Evolutionary conservation across 148 eudicot genomes (phyloP).

Genomic region (Vaccinium darrowii): DNA sequence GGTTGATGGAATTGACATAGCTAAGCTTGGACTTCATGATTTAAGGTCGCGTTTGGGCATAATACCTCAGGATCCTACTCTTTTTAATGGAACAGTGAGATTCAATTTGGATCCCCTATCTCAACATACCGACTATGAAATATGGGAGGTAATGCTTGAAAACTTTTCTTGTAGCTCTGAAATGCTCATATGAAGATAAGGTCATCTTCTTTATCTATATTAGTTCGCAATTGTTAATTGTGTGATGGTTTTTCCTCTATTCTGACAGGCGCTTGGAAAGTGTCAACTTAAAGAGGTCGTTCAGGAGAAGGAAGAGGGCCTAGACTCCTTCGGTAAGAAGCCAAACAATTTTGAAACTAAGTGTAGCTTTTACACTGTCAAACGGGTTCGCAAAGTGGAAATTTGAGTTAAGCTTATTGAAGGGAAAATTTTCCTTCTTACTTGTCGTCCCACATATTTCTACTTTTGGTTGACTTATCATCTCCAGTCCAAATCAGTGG

Average conservation of each 20-base stretch:
- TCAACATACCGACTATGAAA: constrained; percentile 18
- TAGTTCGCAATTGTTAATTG: background rate
- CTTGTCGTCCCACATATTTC: background rate
- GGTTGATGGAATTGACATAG: constrained; percentile 20
- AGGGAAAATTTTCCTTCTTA: background rate
- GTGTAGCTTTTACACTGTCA: background rate
- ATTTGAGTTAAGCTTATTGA: background rate
- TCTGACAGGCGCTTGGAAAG: constrained; percentile 62
- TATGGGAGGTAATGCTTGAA: constrained; percentile 24
- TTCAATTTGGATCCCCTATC: constrained; percentile 21
- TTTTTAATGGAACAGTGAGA: constrained; percentile 23
- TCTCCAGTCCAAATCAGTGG: background rate
- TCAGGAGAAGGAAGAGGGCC: constrained; percentile 65
- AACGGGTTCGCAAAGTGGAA: background rate
- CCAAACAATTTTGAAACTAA: background rate
- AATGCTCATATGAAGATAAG: background rate
- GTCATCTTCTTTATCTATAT: too few species aligned
- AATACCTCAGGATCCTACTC: constrained; percentile 26
- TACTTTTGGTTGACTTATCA: background rate
- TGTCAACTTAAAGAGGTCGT: constrained; percentile 86
- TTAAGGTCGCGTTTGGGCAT: constrained; percentile 22
- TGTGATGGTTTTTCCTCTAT: background rate
- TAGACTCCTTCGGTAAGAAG: constrained; percentile 65
- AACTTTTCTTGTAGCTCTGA: background rate
- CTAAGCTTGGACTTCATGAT: constrained; percentile 24